Conservation (phyloP, 2,329 filamentous ascomycete genomes). For the Stagonosporopsis tanaceti region DNA sequence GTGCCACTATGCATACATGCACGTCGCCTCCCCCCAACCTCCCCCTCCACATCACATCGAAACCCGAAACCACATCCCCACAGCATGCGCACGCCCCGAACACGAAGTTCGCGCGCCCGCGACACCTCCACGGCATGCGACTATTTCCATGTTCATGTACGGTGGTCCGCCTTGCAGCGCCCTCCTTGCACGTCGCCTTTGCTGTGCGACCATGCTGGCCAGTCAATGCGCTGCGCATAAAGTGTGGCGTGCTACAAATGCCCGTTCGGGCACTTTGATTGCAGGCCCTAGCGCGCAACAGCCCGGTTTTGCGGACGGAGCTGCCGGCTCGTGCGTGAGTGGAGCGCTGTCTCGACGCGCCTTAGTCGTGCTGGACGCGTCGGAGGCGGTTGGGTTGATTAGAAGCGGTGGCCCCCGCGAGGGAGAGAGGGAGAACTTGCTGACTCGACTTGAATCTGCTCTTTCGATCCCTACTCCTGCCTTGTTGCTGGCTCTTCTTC, state of each 20-base stretch:
- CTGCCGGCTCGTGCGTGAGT: not conserved
- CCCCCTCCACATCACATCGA: not conserved
- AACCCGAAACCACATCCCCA: too few relatives aligned
- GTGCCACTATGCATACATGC: not conserved
- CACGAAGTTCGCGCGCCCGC: not conserved
- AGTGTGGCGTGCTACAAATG: slow-evolving; percentile 16
- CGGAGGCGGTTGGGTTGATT: slow-evolving; percentile 1
- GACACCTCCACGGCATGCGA: not conserved
- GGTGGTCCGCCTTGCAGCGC: not conserved
- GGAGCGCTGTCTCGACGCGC: not conserved
- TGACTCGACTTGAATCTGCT: slow-evolving; percentile 2
- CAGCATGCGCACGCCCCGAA: not conserved
- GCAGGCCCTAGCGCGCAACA: not conserved
- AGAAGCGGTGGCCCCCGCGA: not conserved
- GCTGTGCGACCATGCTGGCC: not conserved
- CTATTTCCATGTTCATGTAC: not conserved
- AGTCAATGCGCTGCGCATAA: slow-evolving; percentile 1
- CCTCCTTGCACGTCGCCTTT: not conserved
- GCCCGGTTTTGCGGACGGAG: not conserved
- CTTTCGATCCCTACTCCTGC: not conserved
- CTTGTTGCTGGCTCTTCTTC: not conserved
- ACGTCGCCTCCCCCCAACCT: not conserved
- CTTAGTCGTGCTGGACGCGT: slow-evolving; percentile 7
- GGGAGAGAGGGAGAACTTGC: not conserved
- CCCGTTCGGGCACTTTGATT: slow-evolving; percentile 7